phyloP scores from a whole-genome alignment of 2,329 filamentous ascomycete species.

The Pseudocercospora eumusae region DNA sequence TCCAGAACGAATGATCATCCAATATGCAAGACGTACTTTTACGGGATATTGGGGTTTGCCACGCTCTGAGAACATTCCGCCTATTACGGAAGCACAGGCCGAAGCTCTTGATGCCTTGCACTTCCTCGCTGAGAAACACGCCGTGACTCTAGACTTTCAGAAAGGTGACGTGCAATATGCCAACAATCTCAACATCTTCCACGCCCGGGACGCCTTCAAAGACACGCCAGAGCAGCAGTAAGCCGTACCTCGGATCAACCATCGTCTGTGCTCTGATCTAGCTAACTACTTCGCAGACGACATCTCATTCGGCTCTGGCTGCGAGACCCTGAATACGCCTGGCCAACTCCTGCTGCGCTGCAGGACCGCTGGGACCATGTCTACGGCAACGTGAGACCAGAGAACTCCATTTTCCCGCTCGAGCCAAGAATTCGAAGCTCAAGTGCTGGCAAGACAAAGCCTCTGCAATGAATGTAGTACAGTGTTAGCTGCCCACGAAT shows the following conservation, averaged over 20 bases:
- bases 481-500: background rate
- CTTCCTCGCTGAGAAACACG: conserved; percentile 45
- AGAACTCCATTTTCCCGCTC: conserved; percentile 58
- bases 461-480: background rate
- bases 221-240: background rate
- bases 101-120: conserved; percentile 51
- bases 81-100: conserved; percentile 51
- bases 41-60: conserved; percentile 58
- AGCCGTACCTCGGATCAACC: conserved; percentile 37
- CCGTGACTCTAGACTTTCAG: conserved; percentile 43
- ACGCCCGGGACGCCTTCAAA: background rate
- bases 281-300: conserved; percentile 29
- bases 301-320: conserved; percentile 54
- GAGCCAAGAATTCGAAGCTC: conserved; percentile 53
- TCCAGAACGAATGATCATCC: background rate
- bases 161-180: conserved; percentile 32
- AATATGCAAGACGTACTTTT: conserved; percentile 20
- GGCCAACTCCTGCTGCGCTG: conserved; percentile 47
- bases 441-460: conserved; percentile 16
- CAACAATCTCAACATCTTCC: background rate
- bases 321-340: conserved; percentile 50
- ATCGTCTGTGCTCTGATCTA: background rate
- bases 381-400: conserved; percentile 55
- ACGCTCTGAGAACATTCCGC: conserved; percentile 56
- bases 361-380: conserved; percentile 54